phyloP scores from a whole-genome alignment of 352 stramenopile genomes.

The Pythium brachiatum region DNA sequence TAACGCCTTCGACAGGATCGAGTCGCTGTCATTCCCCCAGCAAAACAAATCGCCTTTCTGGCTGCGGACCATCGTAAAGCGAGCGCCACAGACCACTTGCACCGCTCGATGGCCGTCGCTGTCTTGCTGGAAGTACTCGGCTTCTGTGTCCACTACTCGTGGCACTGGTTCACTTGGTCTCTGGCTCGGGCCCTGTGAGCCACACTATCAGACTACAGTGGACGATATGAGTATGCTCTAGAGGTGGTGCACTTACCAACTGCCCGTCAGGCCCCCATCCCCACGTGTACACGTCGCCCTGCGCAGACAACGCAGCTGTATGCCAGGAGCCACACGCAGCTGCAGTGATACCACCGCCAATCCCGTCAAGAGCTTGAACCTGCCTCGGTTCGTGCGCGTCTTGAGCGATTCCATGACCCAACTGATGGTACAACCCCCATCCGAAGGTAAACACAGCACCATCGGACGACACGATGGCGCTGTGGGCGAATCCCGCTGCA shows the following conservation, averaged over 20 bases:
- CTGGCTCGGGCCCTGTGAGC: slow-evolving; percentile 11
- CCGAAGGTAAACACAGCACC: slow-evolving; percentile 61
- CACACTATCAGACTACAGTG: not conserved
- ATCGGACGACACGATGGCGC: slow-evolving; percentile 34
- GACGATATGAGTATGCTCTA: not conserved
- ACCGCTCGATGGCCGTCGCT: slow-evolving; percentile 29
- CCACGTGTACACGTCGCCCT: slow-evolving; percentile 76
- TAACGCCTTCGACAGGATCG: not conserved
- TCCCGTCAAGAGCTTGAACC: slow-evolving; percentile 48
- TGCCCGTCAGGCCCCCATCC: slow-evolving; percentile 73
- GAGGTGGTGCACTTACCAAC: slow-evolving; percentile 33
- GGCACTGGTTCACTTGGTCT: slow-evolving; percentile 36
- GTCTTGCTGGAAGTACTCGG: slow-evolving; percentile 25
- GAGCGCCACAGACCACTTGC: slow-evolving; percentile 44
- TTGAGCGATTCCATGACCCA: slow-evolving; percentile 54
- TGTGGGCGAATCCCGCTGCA: slow-evolving; percentile 57
- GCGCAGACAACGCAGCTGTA: slow-evolving; percentile 57
- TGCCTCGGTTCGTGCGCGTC: slow-evolving; percentile 27
- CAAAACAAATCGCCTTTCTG: slow-evolving; percentile 43
- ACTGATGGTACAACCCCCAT: slow-evolving; percentile 79
- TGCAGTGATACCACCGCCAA: slow-evolving; percentile 40
- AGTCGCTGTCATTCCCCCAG: slow-evolving; percentile 36
- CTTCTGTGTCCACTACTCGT: slow-evolving; percentile 39
- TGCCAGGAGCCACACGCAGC: slow-evolving; percentile 77
- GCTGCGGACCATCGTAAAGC: slow-evolving; percentile 49